Percentiles rank a stretch among this genome's conserved stretches.
Evolutionary conservation across 2,329 filamentous ascomycete genomes (phyloP).

Genomic region (Thelonectria olida): DNA sequence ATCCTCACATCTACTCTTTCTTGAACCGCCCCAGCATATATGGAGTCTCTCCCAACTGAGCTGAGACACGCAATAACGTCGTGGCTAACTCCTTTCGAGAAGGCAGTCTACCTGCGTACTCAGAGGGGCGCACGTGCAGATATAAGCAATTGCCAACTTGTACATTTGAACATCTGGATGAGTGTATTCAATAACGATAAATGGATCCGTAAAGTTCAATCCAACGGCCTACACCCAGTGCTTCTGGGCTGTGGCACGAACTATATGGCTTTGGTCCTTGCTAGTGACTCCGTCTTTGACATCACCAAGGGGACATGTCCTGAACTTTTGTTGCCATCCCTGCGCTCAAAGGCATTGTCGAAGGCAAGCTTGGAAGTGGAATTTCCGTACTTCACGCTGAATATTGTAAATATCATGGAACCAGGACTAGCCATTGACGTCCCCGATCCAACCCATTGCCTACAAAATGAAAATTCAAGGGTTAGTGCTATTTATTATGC

Average conservation of each 20-base stretch:
- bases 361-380: not conserved
- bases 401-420: not conserved
- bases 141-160: not conserved
- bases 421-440: not conserved
- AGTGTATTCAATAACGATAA: not conserved
- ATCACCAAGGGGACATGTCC: not conserved
- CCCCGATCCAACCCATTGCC: not conserved
- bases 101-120: not conserved
- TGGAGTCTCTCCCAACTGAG: not conserved
- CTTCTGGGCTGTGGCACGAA: not conserved
- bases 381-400: not conserved
- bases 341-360: not conserved
- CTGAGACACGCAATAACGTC: not conserved
- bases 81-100: not conserved
- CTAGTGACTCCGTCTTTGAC: not conserved
- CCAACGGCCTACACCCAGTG: not conserved
- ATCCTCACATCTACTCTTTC: too few species aligned
- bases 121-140: not conserved
- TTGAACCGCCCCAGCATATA: too few species aligned
- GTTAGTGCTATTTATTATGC: not conserved
- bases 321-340: not conserved
- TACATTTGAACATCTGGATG: not conserved
- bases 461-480: not conserved
- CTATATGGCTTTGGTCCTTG: not conserved
- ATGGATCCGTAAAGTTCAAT: not conserved